Evolutionary conservation across 345 rosid species (phyloP).

Genomic region (Mangifera indica): DNA sequence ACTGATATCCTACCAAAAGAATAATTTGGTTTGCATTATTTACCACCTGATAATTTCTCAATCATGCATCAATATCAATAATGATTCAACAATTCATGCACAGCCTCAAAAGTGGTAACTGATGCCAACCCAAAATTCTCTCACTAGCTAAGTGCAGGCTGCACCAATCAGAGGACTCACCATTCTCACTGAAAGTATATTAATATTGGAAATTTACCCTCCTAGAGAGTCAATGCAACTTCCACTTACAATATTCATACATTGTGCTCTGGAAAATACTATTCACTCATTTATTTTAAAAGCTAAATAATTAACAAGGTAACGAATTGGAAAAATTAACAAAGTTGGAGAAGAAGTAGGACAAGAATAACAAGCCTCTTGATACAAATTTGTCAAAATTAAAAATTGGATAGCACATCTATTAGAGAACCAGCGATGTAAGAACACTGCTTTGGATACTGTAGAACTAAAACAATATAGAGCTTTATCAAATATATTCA

Average conservation of each 20-base stretch:
- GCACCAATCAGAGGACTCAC: conserved; percentile 1
- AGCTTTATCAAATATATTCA: not conserved
- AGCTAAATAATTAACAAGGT: not conserved
- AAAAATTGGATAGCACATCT: not conserved
- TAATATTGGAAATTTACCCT: conserved; percentile 3
- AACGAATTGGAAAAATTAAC: not conserved
- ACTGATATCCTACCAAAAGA: not conserved
- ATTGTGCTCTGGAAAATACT: not conserved
- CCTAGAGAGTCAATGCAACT: conserved; percentile 10
- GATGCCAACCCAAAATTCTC: conserved; percentile 6
- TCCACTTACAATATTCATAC: not conserved
- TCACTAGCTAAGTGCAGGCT: conserved; percentile 3
- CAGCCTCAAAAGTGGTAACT: conserved; percentile 4
- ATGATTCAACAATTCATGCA: not conserved
- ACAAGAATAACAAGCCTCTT: not conserved
- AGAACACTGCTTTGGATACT: not conserved
- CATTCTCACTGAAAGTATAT: not conserved
- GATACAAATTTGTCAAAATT: not conserved
- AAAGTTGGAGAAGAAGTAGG: not conserved
- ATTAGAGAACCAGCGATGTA: not conserved
- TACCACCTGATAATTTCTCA: not conserved
- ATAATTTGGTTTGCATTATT: not conserved
- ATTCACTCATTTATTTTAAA: not conserved
- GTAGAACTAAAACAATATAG: too few species aligned
- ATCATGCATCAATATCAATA: not conserved